Evolutionary conservation across 306 rosid genomes (phyloP).

Genomic region (Vigna trinervia): DNA sequence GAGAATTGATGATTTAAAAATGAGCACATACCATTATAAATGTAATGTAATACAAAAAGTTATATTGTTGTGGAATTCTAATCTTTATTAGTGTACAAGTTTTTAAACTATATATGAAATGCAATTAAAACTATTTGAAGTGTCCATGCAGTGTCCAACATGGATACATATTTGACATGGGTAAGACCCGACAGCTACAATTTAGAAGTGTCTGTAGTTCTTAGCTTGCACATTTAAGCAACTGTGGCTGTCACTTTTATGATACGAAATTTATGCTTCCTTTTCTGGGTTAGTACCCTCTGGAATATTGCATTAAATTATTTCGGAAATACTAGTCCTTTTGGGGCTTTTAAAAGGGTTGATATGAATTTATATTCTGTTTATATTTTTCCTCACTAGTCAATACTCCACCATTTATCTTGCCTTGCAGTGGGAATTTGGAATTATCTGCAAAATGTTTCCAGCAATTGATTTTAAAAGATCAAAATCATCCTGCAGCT

Average conservation of each 20-base stretch:
- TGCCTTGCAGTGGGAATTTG: conserved; percentile 77
- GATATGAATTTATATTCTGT: conserved; percentile 1
- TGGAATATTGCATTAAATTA: conserved; percentile 26
- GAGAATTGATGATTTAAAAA: not conserved
- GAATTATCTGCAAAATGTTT: conserved; percentile 84
- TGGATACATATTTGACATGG: not conserved
- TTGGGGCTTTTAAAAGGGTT: conserved; percentile 28
- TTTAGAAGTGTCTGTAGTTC: not conserved
- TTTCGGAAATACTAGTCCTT: conserved; percentile 24
- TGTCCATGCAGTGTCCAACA: not conserved
- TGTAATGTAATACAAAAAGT: not conserved
- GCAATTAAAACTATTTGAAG: not conserved
- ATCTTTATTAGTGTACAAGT: too few relatives aligned
- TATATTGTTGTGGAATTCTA: too few relatives aligned
- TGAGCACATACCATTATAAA: not conserved
- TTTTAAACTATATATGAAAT: too few relatives aligned
- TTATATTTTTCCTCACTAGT: conserved; percentile 18
- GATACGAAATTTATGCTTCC: not conserved
- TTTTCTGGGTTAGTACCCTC: not conserved
- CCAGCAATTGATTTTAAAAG: conserved; percentile 84
- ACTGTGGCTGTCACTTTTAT: not conserved
- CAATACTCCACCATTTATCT: conserved; percentile 25
- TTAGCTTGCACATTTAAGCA: not conserved
- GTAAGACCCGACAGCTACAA: not conserved
- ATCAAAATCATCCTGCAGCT: conserved; percentile 96